These are phyloP conservation scores for Leptomonas pyrrhocoris DNA, from an alignment of 208 protist species.

Conservation along the genomic window DNA sequence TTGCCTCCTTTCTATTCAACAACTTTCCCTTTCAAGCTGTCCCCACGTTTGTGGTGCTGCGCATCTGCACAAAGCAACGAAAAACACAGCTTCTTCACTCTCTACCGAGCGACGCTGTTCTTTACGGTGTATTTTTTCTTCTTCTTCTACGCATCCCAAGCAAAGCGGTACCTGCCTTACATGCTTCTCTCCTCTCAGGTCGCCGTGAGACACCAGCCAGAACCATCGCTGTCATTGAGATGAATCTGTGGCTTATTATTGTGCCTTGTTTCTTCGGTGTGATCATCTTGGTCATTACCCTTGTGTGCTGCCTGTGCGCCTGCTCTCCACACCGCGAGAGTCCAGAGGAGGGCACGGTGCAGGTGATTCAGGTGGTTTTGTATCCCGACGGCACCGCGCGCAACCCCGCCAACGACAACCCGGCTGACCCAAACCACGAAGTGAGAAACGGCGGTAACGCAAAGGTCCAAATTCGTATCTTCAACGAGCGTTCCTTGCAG, in stretches of 20 bases:
- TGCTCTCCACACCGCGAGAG: background rate
- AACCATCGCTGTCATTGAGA: no score
- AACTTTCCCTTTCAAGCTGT: no score
- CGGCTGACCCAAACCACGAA: background rate
- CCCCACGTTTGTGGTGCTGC: no score
- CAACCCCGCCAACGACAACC: background rate
- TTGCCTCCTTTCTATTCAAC: no score
- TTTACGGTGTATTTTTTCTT: no score
- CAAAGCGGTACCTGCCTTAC: background rate
- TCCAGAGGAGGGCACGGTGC: background rate
- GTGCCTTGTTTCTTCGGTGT: background rate
- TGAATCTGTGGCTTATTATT: conserved; percentile 1
- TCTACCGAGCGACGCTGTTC: no score
- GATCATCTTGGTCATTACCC: background rate
- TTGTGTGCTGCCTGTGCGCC: conserved; percentile 4
- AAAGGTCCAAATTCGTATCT: background rate
- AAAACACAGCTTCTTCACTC: no score
- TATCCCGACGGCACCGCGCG: background rate
- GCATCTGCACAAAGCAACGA: no score
- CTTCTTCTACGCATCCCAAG: no score
- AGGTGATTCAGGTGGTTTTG: conserved; percentile 3
- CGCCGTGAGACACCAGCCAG: no score
- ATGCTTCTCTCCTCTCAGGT: background rate
- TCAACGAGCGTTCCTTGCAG: background rate
- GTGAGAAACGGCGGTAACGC: background rate